Base-by-base conservation (phyloP, 139 green algal genomes). In the Chlamydomonas asymmetrica region DNA sequence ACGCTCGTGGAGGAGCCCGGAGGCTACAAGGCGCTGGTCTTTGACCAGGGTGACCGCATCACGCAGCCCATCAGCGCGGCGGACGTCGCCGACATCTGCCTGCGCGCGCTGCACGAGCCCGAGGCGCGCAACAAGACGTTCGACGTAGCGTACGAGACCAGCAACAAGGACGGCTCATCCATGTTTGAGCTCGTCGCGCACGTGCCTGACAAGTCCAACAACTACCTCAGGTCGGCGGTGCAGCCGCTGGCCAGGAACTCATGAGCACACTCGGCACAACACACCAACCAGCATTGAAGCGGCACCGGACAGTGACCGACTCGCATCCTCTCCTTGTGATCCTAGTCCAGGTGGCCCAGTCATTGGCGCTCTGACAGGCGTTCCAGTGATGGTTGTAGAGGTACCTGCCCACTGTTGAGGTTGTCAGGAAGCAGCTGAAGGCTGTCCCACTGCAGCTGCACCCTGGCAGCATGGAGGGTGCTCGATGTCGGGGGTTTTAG, bases 41-140 rank as follows among this genome's bases (percentile, higher is more conserved):
- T 99, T 89, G 96, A 99, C 83, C 96, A 98, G 87, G 82, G 88
- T 31, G 90, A 94, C 80, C 87, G 92, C 62, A 89, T 97, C 52
- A 85, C 72, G 2, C 80, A 98, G 81, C 67, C 68, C 59, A 95
- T 99, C 57, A 90, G 84, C 60, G 96, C 89, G 43, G 97, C 95
- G 2, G 97, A 99, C 74, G 96, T 99, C 35, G 97, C 97, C 9
- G 97, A 99, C 78, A 93, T 99, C 41, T 97, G 92, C 81, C 77
- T 99, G 71, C 60, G 89, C 32, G 87, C 92, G 23, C 77, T 97
- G 74, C 74, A 80, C 70, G 74, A 80, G 80, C 80, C 80, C 1
- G 75, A 88, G 34, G 96, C 95, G 0, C 83, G 88, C 49, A 99
- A 99, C 89, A 98, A 98, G 88, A 97, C 94, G 0, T 99, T 99